Evolutionary conservation across 2,329 filamentous ascomycete species (phyloP), one percentile per base, ranked within the genome.

Genomic region (Didymella segeticola): DNA sequence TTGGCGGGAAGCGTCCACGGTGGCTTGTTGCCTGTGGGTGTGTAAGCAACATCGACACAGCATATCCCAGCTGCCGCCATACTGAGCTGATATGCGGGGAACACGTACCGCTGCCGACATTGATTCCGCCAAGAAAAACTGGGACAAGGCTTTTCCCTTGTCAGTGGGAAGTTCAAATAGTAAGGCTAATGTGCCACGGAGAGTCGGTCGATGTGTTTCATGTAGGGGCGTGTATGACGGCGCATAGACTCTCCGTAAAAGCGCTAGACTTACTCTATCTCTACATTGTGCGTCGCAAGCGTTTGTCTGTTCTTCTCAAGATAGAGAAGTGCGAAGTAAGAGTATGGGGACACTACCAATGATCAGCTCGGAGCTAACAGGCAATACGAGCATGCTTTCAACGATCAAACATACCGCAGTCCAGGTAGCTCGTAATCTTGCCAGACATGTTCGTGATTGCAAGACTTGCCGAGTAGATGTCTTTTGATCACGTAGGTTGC

Each of bases 1-100:
- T 93, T 93, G 36, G 84, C 86, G 2, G 86, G 83, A 25, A 90
- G 78, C 0, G 79, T 79, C 88, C 89, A 92, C 1, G 90, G 90
- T 0, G 90, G 89, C 60, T 85, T 85, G 72, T 95, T 93, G 43
- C 88, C 88, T 85, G 43, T 36, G 29, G 29, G 30, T n/a, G 30
- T n/a, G 29, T 57, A 25, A 50, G 47, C 46, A 5, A 38, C 12
- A 12, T 7, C n/a, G 11, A 11, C 42, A 2, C 23, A 27, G 23
- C 31, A 46, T 22, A 36, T 17, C 42, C 23, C 15, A 27, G 37
- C 26, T 4, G 30, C 11, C 17, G 37, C 15, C n/a, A 19, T 19
- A 26, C 15, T 27, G 27, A 43, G 22, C 30, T 27, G 30, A 55
- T 53, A 38, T 43, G 38, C 22, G 47, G 37, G 47, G 48, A 54